Base-by-base conservation (phyloP, 257 asterid species). In the Solanum arcanum region DNA sequence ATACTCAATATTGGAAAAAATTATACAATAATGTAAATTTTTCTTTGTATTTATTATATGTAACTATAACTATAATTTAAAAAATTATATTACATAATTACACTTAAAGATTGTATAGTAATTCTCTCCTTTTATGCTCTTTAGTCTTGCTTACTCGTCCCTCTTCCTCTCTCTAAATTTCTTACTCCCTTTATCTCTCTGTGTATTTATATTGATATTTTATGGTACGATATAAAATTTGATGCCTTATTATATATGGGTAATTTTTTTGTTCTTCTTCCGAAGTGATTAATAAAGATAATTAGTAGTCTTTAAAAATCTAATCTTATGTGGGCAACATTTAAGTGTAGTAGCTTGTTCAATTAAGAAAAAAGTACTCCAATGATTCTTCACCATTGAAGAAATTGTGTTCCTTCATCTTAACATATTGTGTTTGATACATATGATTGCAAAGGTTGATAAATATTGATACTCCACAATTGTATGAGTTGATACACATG, bases 301-400 rank as follows among this genome's bases (percentile, higher is more conserved):
- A 21, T 47, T 6, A 80, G 0, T 68, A 80, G 64, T 44, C 42
- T 76, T 64, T 74, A 92, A 92, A 95, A 87, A 90, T 94, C 99
- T 97, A 95, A 39, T 91, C 96, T 4, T 96, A 94, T 27, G 27
- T 13, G 94, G 90, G 23, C 89, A 89, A 97, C 99, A 95, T 62
- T 90, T 95, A 64, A 96, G 95, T 12, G 93, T 89, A 5, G 98
- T 96, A 83, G 98, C 91, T 87, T 95, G 98, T 62, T 94, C 98
- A 80, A 95, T 98, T 35, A 94, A 83, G 80, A 96, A 95, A 88
- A 96, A 81, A 81, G 90, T 90, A 62, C 92, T 93, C 92, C 98
- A 96, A 0, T 33, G 96, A 89, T 42, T 96, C 99, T 52, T 96
- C 99, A 2, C 92, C 92, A 76, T 87, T 86, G 56, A 94, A 91